These are phyloP conservation scores for Tetrapisispora nanseiensis DNA, from an alignment of 805 yeast species.

Conservation along the genomic window DNA sequence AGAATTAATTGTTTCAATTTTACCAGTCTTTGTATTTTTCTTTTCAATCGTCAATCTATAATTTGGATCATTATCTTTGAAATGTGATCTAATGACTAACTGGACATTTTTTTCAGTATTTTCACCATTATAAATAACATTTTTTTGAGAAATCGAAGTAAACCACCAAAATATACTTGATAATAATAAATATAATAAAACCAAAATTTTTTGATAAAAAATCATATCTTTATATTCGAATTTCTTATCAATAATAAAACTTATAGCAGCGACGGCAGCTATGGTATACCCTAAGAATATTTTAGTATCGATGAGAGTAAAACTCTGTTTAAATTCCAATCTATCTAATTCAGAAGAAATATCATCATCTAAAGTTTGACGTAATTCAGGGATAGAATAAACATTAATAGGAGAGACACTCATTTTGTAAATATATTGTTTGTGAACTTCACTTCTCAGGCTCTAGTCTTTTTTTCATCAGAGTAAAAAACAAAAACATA, in stretches of 20 bases:
- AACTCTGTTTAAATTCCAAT: slow-evolving; percentile 18
- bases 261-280: slow-evolving; percentile 39
- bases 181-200: slow-evolving; percentile 34
- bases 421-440: neutral
- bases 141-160: slow-evolving; percentile 31
- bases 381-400: slow-evolving; percentile 24
- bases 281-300: slow-evolving; percentile 42
- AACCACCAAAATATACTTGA: slow-evolving; percentile 33
- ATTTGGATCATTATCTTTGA: slow-evolving; percentile 34
- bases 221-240: slow-evolving; percentile 35
- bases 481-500: neutral
- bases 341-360: slow-evolving; percentile 19
- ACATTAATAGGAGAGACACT: slow-evolving; percentile 20
- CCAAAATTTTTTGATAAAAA: slow-evolving; percentile 32
- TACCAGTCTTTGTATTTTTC: slow-evolving; percentile 5
- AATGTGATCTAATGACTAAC: slow-evolving; percentile 24
- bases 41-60: slow-evolving; percentile 33
- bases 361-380: slow-evolving; percentile 25
- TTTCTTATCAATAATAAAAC: slow-evolving; percentile 44
- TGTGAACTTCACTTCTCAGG: too few species aligned
- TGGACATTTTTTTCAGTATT: slow-evolving; percentile 21
- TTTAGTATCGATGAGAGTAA: slow-evolving; percentile 33
- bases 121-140: slow-evolving; percentile 38
- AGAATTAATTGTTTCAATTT: slow-evolving; percentile 8
- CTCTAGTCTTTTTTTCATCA: too few species aligned